Percentiles rank a stretch among this genome's conserved stretches.
Conservation (phyloP, 75 land plant species). For the Pinus taeda region DNA sequence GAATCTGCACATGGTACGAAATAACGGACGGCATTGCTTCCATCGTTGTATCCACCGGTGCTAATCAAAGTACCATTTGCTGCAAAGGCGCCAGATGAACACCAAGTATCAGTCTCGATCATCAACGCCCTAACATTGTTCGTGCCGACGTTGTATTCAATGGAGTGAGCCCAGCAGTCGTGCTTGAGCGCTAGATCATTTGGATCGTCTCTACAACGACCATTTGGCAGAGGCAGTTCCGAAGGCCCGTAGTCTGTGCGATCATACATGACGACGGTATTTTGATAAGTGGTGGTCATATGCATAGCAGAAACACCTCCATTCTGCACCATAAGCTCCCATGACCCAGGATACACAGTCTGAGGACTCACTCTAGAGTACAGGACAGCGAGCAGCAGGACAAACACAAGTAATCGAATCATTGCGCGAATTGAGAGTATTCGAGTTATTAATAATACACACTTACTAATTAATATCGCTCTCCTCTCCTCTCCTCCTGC, state of each 20-base stretch:
- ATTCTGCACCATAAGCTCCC: slow-evolving; percentile 28
- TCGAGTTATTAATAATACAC: too few relatives aligned
- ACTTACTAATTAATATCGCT: too few relatives aligned
- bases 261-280: slow-evolving; percentile 43
- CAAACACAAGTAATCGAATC: too few relatives aligned
- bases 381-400: too few relatives aligned
- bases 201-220: too few relatives aligned
- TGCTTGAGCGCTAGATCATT: too few relatives aligned
- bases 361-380: too few relatives aligned
- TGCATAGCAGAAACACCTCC: slow-evolving; percentile 47
- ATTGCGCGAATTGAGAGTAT: too few relatives aligned
- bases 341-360: neutral
- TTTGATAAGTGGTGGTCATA: slow-evolving; percentile 19
- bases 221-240: too few relatives aligned
- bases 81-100: slow-evolving; percentile 19
- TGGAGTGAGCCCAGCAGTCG: too few relatives aligned
- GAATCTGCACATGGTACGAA: slow-evolving; percentile 17
- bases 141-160: too few relatives aligned
- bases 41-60: slow-evolving; percentile 42
- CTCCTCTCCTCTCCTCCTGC: too few relatives aligned
- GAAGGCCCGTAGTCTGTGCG: slow-evolving; percentile 6
- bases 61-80: slow-evolving; percentile 36
- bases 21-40: slow-evolving; percentile 18
- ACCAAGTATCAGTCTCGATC: slow-evolving; percentile 11
- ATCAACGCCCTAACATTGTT: neutral